Conservation (phyloP, 805 yeast genomes). For the Metschnikowia rubicola region DNA sequence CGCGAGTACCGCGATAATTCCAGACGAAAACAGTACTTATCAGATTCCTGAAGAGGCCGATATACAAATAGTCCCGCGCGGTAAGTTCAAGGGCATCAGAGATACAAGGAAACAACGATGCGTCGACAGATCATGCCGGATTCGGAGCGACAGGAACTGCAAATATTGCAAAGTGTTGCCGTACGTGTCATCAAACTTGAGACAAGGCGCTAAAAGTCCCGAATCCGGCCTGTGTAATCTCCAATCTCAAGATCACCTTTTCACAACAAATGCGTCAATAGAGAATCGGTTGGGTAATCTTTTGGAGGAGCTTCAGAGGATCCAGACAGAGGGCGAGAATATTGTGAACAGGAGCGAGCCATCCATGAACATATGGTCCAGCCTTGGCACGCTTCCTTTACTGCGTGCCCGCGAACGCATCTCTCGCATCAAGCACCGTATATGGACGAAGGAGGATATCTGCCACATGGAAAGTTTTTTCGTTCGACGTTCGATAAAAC, state of each 20-base stretch:
- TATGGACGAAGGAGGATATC: constrained; percentile 10
- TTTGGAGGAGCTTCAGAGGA: constrained; percentile 8
- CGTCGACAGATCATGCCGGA: constrained; percentile 13
- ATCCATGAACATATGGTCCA: not conserved
- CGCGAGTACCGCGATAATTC: not conserved
- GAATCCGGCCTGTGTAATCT: no score
- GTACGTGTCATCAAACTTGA: constrained; percentile 14
- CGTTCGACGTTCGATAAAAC: not conserved
- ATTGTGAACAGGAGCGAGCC: not conserved
- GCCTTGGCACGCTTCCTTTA: constrained; percentile 11
- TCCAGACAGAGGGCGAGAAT: not conserved
- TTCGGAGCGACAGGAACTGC: constrained; percentile 10
- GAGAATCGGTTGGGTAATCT: constrained; percentile 8
- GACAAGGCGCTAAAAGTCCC: not conserved
- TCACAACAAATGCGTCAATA: not conserved
- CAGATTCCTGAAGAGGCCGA: not conserved
- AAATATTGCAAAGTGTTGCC: constrained; percentile 15
- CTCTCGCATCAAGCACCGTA: constrained; percentile 8
- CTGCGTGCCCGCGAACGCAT: constrained; percentile 10
- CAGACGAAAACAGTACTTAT: not conserved
- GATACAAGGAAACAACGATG: constrained; percentile 23
- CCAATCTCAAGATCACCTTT: no score
- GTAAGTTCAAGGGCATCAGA: constrained; percentile 20
- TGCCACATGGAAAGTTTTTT: constrained; percentile 6
- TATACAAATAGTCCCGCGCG: constrained; percentile 9